phyloP scores from a whole-genome alignment of 2,329 filamentous ascomycete species.

The Ophiostoma sp. region DNA sequence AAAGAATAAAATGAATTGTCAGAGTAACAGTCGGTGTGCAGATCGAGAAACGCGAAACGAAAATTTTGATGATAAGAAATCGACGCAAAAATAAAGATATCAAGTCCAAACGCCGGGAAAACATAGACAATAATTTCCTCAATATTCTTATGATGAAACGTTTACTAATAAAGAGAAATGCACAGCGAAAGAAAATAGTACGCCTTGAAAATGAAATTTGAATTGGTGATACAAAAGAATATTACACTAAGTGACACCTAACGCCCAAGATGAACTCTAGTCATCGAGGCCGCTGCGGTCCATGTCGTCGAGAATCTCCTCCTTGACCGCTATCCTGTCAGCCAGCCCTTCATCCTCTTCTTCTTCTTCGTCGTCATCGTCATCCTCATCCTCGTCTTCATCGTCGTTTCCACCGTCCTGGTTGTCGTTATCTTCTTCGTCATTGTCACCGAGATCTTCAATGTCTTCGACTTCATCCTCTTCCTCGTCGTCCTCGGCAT shows the following conservation, averaged over 20 bases:
- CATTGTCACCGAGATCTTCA: conserved; percentile 21
- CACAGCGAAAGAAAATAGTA: too few species aligned
- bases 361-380: conserved; percentile 24
- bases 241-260: too few species aligned
- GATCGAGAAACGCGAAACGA: not conserved
- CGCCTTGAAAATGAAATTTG: too few species aligned
- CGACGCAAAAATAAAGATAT: not conserved
- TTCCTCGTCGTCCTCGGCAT: conserved; percentile 18
- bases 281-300: not conserved
- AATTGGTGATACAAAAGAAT: too few species aligned
- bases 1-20: not conserved
- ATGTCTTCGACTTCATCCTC: conserved; percentile 13
- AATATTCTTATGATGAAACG: too few species aligned
- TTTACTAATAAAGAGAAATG: too few species aligned
- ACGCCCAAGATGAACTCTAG: not conserved
- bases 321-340: conserved; percentile 7
- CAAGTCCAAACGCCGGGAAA: too few species aligned
- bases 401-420: conserved; percentile 5
- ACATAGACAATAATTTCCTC: too few species aligned
- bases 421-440: conserved; percentile 17
- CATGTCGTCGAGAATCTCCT: conserved; percentile 23
- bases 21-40: not conserved
- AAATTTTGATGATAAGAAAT: too few species aligned
- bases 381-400: conserved; percentile 20
- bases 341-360: conserved; percentile 16